A percentile compares a stretch with the other conserved stretches of the same genome.
Conservation (phyloP, 2,329 filamentous ascomycete species). For the Diplodia corticola region DNA sequence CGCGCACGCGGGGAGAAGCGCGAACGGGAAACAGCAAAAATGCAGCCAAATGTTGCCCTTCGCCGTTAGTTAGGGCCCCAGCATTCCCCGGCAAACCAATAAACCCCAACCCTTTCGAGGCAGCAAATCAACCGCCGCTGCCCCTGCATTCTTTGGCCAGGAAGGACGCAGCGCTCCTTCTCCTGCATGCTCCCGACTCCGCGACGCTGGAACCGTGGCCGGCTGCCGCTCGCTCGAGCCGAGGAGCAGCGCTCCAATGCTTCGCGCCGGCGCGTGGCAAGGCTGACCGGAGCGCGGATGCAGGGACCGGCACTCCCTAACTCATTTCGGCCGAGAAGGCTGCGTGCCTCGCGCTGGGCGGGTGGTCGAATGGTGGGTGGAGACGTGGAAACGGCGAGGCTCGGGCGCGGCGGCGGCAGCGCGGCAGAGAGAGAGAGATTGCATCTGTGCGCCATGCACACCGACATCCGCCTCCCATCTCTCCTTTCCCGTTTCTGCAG, state of each 20-base stretch:
- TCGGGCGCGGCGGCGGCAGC: background rate
- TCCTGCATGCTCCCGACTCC: background rate
- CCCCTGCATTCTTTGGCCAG: background rate
- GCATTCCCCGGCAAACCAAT: background rate
- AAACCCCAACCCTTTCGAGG: slow-evolving; percentile 15
- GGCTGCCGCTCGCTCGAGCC: background rate
- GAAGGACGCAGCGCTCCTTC: background rate
- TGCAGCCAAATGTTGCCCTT: background rate
- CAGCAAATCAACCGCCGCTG: slow-evolving; percentile 8
- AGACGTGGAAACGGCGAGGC: background rate
- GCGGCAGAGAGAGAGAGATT: background rate
- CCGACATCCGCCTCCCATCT: slow-evolving; percentile 4
- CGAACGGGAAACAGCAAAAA: background rate
- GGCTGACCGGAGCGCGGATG: background rate
- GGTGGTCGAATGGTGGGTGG: background rate
- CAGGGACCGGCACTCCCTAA: background rate
- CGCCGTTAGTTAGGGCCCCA: background rate
- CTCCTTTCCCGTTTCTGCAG: background rate
- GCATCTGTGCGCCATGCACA: background rate
- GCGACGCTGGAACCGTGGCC: background rate
- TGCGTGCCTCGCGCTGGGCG: no score
- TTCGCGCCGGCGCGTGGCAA: background rate
- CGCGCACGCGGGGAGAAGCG: background rate
- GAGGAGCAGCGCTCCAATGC: no score
- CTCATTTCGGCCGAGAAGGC: background rate